Percentiles rank a stretch among this genome's conserved stretches.
Evolutionary conservation across 345 rosid genomes (phyloP).

Genomic region (Heritiera fomes): DNA sequence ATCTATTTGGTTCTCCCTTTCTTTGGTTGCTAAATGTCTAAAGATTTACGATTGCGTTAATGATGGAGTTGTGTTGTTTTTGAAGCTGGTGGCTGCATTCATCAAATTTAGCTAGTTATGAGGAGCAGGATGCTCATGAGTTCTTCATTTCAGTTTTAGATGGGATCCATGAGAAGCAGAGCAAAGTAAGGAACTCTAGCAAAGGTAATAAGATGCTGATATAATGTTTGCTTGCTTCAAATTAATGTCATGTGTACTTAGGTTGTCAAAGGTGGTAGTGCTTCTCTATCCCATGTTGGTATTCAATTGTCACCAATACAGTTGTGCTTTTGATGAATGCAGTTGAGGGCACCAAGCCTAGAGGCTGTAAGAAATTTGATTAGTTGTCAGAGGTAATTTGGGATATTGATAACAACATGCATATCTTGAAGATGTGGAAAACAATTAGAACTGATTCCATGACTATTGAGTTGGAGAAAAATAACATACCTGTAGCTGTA

Average conservation of each 20-base stretch:
- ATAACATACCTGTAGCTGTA: background rate
- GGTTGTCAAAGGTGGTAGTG: slow-evolving; percentile 3
- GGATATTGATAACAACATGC: background rate
- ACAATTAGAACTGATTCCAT: background rate
- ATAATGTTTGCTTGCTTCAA: slow-evolving; percentile 10
- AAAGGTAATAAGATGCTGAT: slow-evolving; percentile 44
- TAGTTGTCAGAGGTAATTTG: background rate
- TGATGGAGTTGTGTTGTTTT: slow-evolving; percentile 31
- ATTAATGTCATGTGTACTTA: background rate
- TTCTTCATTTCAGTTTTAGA: slow-evolving; percentile 87
- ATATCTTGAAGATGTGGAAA: background rate
- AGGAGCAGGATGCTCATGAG: slow-evolving; percentile 96
- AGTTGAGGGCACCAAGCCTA: background rate
- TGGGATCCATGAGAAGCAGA: slow-evolving; percentile 83
- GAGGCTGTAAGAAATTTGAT: background rate
- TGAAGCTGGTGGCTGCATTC: slow-evolving; percentile 99
- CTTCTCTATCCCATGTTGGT: slow-evolving; percentile 7
- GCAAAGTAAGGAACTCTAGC: slow-evolving; percentile 43
- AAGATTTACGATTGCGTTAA: slow-evolving; percentile 16
- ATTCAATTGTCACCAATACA: background rate
- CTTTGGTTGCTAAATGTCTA: slow-evolving; percentile 3
- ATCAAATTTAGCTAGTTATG: slow-evolving; percentile 72
- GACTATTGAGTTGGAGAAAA: slow-evolving; percentile 3
- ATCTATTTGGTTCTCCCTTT: slow-evolving; percentile 19
- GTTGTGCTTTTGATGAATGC: background rate